A percentile compares a stretch with the other conserved stretches of the same genome.
phyloP scores from a whole-genome alignment of 768 basidiomycete genomes.

The Mrakia frigida region DNA sequence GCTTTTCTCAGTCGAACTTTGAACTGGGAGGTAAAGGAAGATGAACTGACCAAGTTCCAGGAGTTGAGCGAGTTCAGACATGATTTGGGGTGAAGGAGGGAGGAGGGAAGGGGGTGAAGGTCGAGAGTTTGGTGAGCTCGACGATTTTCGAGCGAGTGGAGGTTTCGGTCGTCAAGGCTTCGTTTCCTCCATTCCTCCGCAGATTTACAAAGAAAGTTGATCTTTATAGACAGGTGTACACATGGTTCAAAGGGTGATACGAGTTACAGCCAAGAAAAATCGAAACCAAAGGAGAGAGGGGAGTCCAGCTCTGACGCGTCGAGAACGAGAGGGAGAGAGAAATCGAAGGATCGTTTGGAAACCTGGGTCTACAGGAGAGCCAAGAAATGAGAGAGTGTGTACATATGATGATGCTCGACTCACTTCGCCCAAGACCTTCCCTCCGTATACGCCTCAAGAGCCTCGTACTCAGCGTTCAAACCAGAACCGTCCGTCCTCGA shows the following conservation, averaged over 20 bases:
- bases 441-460: neutral
- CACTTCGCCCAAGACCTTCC: neutral
- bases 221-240: neutral
- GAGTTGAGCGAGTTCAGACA: constrained; percentile 27
- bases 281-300: too few relatives aligned
- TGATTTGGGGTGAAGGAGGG: neutral
- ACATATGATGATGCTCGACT: neutral
- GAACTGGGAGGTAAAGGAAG: neutral
- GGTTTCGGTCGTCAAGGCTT: neutral
- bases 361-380: neutral
- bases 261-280: too few relatives aligned
- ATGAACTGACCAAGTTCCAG: constrained; percentile 21
- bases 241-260: neutral
- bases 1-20: neutral
- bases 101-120: neutral
- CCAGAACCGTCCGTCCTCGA: neutral
- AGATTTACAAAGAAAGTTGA: neutral
- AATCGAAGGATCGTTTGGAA: neutral
- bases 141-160: neutral
- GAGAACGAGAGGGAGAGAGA: too few relatives aligned
- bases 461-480: neutral
- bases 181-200: neutral
- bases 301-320: too few relatives aligned
- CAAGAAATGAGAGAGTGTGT: neutral
- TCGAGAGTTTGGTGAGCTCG: neutral